A percentile compares a stretch with the other conserved stretches of the same genome.
phyloP scores from a whole-genome alignment of 2,329 filamentous ascomycete species.

The Fusarium pseudoanthophilum region DNA sequence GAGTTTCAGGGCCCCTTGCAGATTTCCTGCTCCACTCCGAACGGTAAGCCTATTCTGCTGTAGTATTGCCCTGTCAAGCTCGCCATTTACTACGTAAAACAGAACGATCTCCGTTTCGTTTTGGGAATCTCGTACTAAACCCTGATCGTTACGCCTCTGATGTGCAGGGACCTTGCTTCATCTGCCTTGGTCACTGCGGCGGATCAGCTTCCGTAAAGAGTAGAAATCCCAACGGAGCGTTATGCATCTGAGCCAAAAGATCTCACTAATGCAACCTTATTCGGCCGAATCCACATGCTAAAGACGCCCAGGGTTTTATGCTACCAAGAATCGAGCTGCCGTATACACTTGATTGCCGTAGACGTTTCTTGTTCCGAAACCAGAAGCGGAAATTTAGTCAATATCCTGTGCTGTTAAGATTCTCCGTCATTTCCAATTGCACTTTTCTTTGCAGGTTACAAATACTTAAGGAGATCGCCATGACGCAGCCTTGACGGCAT shows the following conservation, averaged over 20 bases:
- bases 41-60: neutral
- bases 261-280: constrained; percentile 26
- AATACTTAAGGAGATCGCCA: constrained; percentile 1
- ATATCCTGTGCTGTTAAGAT: neutral
- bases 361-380: constrained; percentile 21
- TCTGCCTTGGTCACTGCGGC: neutral
- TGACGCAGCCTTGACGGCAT: neutral
- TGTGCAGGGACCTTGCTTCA: neutral
- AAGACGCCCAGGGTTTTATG: neutral
- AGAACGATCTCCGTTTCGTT: constrained; percentile 17
- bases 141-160: neutral
- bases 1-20: constrained; percentile 15
- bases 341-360: neutral
- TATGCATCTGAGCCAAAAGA: constrained; percentile 13
- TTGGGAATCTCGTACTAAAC: neutral
- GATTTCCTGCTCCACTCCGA: neutral
- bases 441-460: neutral
- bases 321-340: neutral
- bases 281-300: neutral
- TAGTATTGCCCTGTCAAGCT: neutral
- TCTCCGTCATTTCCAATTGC: neutral
- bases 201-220: neutral
- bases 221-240: neutral
- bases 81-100: constrained; percentile 3
- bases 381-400: constrained; percentile 8